A percentile compares a stretch with the other conserved stretches of the same genome.
phyloP scores from a whole-genome alignment of 148 eudicot species.

The Cornus suecica region DNA sequence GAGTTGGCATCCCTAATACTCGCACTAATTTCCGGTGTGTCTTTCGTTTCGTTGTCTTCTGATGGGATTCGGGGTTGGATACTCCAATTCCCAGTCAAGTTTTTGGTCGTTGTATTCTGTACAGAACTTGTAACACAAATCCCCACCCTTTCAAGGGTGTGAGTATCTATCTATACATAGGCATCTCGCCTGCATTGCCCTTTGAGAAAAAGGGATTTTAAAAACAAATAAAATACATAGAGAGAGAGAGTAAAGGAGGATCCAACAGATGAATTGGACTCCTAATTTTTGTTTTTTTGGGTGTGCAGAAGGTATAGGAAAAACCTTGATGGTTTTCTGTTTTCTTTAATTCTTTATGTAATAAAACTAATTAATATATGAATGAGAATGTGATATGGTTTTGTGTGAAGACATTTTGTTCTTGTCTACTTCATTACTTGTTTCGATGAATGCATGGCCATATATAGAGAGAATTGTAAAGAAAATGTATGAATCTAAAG shows the following conservation, averaged over 20 bases:
- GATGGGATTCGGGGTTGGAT: conserved; percentile 43
- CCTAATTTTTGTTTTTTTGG: conserved; percentile 28
- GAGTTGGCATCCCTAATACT: conserved; percentile 24
- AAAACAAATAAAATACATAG: conserved; percentile 3
- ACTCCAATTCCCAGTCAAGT: conserved; percentile 35
- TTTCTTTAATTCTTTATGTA: conserved; percentile 29
- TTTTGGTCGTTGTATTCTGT: conserved; percentile 46
- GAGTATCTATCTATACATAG: conserved; percentile 50
- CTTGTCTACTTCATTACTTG: background rate
- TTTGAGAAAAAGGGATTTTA: conserved; percentile 32
- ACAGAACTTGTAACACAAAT: conserved; percentile 43
- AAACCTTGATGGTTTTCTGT: conserved; percentile 10
- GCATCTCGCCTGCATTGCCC: conserved; percentile 54
- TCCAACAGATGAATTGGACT: conserved; percentile 40
- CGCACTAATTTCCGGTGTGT: conserved; percentile 22
- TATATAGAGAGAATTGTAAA: background rate
- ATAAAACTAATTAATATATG: conserved; percentile 38
- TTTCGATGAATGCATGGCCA: background rate
- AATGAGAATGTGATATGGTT: conserved; percentile 37
- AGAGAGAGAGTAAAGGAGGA: conserved; percentile 32
- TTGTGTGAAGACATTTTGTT: conserved; percentile 27
- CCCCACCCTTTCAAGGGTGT: conserved; percentile 42
- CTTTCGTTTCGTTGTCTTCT: conserved; percentile 36
- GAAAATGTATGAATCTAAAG: background rate
- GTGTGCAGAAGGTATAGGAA: conserved; percentile 50